A percentile compares a stretch with the other conserved stretches of the same genome.
Evolutionary conservation across 208 protist species (phyloP).

Genomic region (Wallacemonas rigidus): DNA sequence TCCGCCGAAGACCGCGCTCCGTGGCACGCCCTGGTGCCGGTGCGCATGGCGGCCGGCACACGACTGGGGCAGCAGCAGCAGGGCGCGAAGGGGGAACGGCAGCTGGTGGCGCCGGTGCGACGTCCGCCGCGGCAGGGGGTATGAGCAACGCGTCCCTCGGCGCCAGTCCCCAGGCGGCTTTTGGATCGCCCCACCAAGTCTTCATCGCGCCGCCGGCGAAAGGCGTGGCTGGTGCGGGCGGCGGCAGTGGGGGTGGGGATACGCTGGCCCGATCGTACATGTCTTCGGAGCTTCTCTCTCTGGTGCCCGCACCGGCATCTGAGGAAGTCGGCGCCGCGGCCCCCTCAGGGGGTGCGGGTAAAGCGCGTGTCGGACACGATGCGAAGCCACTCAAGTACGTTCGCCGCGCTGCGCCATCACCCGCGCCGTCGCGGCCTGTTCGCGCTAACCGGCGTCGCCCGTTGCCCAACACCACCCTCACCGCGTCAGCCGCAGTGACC

Average conservation of each 20-base stretch:
- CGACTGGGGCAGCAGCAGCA: background rate
- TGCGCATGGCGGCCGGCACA: background rate
- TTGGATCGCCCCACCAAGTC: conserved; percentile 8
- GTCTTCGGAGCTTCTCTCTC: conserved; percentile 9
- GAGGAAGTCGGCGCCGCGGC: conserved; percentile 2
- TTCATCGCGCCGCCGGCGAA: conserved; percentile 13
- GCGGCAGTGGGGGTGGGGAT: background rate
- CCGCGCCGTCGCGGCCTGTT: conserved; percentile 49
- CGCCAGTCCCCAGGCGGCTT: background rate
- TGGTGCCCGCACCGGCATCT: conserved; percentile 2
- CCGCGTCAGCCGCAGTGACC: background rate
- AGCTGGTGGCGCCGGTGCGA: background rate
- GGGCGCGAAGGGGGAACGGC: background rate
- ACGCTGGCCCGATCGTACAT: conserved; percentile 6
- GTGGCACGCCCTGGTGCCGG: conserved; percentile 26
- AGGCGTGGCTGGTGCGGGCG: background rate
- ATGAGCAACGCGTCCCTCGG: background rate
- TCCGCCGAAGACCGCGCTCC: conserved; percentile 67
- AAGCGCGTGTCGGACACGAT: conserved; percentile 13
- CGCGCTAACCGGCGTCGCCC: conserved; percentile 32
- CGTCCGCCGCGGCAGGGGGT: background rate
- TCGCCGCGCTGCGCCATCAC: conserved; percentile 43
- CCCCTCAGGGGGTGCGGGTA: background rate
- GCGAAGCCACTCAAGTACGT: conserved; percentile 32
- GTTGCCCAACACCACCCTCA: conserved; percentile 9